Base-by-base conservation (phyloP, 2,329 filamentous ascomycete species). In the Monilinia aucupariae region DNA sequence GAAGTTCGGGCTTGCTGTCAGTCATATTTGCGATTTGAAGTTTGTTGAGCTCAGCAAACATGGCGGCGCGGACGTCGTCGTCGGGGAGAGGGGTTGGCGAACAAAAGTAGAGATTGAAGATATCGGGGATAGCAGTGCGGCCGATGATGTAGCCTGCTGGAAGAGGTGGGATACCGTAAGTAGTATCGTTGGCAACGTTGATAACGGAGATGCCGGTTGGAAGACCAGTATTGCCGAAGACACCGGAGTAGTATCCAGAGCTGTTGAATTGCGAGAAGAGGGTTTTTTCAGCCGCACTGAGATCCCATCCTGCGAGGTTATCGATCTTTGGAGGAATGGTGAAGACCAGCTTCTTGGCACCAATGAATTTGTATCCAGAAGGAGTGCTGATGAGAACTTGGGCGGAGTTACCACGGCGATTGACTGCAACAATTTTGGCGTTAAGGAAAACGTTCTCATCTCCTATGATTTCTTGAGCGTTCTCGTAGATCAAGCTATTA, bases 281-380 rank as follows among this genome's bases (percentile, higher is more conserved):
- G 0, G 49, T 27, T 1, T 22, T 56, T 62, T 82, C 79, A 0
- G 66, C 47, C 0, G 54, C 1, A 43, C 67, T 69, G 7, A 81
- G 70, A 61, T 76, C 76, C 64, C 78, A 78, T 0, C 67, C 68
- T 0, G 61, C 6, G 5, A 81, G 70, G 55, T 73, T 75, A 0
- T 73, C 66, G 4, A 75, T 51, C 37, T 71, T 72, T 3, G 77
- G 78, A 0, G 78, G 79, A 10, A 78, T 74, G n/a, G 78, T 70
- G 22, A 78, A 71, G 13, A 82, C 65, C 1, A 81, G 67, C 59
- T 78, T 76, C 43, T 74, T 74, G 3, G 76, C 76, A 51, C 71
- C 64, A 50, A 81, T 71, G 15, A 73, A 65, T 56, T 71, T 72
- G 0, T 39, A 62, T 4, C 75, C 74, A n/a, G 37, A 43, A 9